Percentiles rank a stretch among this genome's conserved stretches.
Evolutionary conservation across 306 rosid genomes (phyloP).

Genomic region (Notholithocarpus densiflorus): DNA sequence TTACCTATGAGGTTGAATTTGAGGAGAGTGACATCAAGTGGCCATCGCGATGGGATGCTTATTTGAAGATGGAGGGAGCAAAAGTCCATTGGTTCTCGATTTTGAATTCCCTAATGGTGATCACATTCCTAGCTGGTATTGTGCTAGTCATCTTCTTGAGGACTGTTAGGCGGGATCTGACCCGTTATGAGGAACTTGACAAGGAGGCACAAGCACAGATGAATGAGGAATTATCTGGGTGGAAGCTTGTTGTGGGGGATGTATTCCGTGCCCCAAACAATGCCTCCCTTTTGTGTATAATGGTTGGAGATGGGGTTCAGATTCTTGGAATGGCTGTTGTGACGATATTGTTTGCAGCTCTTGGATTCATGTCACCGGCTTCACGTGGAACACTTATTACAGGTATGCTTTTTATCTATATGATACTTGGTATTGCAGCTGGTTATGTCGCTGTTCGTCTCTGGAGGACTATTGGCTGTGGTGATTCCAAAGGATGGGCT

Average conservation of each 20-base stretch:
- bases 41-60: conserved; percentile 99
- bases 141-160: conserved; percentile 92
- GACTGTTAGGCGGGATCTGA: conserved; percentile 88
- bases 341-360: conserved; percentile 93
- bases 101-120: conserved; percentile 90
- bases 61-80: conserved; percentile 98
- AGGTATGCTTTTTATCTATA: conserved; percentile 88
- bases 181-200: conserved; percentile 93
- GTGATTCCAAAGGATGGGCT: conserved; percentile 77
- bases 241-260: conserved; percentile 99
- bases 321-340: conserved; percentile 97
- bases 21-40: conserved; percentile 95
- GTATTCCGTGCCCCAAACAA: conserved; percentile 88
- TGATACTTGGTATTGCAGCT: conserved; percentile 89
- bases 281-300: conserved; percentile 69
- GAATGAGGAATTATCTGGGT: conserved; percentile 95
- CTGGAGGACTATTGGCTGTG: conserved; percentile 76
- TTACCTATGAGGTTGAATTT: conserved; percentile 78
- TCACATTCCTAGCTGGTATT: conserved; percentile 93
- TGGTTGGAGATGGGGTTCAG: conserved; percentile 97
- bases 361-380: conserved; percentile 98
- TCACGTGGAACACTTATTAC: conserved; percentile 88
- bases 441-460: conserved; percentile 96
- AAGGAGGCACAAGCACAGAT: conserved; percentile 99
- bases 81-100: conserved; percentile 97